Percentiles rank a stretch among this genome's conserved stretches.
Conservation (phyloP, 305 asterid species). For the Coffea humblotiana region DNA sequence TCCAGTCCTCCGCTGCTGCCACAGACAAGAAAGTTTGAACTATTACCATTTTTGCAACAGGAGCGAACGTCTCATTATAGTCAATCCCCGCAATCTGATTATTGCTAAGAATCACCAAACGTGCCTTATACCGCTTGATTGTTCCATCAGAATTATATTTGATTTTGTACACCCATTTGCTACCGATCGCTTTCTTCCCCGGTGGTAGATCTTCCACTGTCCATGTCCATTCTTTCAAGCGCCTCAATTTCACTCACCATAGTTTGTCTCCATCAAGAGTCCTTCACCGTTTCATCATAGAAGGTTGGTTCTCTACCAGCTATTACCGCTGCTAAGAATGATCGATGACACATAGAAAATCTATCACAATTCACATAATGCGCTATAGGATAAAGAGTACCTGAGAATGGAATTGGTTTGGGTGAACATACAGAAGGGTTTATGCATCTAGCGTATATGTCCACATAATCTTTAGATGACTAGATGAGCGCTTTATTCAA, state of each 20-base stretch:
- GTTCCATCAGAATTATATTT: too few relatives aligned
- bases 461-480: neutral
- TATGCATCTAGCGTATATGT: neutral
- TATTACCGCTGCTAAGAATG: neutral
- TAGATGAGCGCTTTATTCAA: neutral
- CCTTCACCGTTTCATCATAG: neutral
- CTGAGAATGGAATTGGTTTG: neutral
- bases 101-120: too few relatives aligned
- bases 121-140: too few relatives aligned
- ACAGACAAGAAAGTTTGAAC: too few relatives aligned
- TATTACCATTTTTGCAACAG: too few relatives aligned
- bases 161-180: too few relatives aligned
- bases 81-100: too few relatives aligned
- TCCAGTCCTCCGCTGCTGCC: too few relatives aligned
- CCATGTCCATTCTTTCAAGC: too few relatives aligned
- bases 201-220: too few relatives aligned
- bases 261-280: neutral
- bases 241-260: neutral
- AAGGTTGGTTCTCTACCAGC: neutral
- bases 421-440: neutral
- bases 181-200: too few relatives aligned
- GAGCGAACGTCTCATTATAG: too few relatives aligned
- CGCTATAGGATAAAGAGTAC: conserved; percentile 2
- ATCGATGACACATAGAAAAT: neutral
- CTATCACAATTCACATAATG: conserved; percentile 11